Base-by-base conservation (phyloP, 352 stramenopile genomes). In the Globisporangium recalcitrans region DNA sequence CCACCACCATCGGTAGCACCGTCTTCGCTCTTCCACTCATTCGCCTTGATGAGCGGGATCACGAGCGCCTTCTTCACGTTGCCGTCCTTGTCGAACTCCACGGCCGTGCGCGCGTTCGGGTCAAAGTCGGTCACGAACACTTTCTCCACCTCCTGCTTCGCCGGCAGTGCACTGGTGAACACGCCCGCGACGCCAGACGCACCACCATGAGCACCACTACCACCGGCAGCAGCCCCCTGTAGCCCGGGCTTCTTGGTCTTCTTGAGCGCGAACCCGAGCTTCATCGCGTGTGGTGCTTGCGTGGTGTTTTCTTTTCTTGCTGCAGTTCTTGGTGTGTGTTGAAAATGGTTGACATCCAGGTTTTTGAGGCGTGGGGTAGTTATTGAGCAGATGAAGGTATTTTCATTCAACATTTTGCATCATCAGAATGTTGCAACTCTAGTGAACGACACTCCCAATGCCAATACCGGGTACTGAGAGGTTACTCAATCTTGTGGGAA, bases 121-220 rank as follows among this genome's bases (percentile, higher is more conserved):
- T 89, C 77, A 34, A 91, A 93, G 54, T 85, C 78, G 36, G 82
- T 88, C n/a, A 93, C 81, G 62, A 85, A 90, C 19, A 90, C 73
- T 52, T 87, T 85, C 62, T 78, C 72, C 10, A 64, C 52, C 1
- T 31, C 48, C 6, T 55, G 52, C 9, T 64, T 66, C 32, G 52
- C 62, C 3, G 60, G 46, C 26, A 49, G 32, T 0, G 52, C 60
- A 2, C 60, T 60, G 4, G 61, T 24, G 62, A 80, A 71, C 56
- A 67, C 73, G 49, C 67, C 44, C 27, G 49, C 36, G 27, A 44
- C 42, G 13, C 38, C 24, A 21, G 38, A 40, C 38, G 31, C 14
- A 19, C 24, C 52, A 10, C 52, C n/a, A 13, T 31, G 1, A 16
- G 24, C 48, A 9, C 66, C 29, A 55, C 67, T 56, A 40, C 34